These are phyloP conservation scores for Starmera caribaea DNA, from an alignment of 805 yeast genomes.

Conservation along the genomic window DNA sequence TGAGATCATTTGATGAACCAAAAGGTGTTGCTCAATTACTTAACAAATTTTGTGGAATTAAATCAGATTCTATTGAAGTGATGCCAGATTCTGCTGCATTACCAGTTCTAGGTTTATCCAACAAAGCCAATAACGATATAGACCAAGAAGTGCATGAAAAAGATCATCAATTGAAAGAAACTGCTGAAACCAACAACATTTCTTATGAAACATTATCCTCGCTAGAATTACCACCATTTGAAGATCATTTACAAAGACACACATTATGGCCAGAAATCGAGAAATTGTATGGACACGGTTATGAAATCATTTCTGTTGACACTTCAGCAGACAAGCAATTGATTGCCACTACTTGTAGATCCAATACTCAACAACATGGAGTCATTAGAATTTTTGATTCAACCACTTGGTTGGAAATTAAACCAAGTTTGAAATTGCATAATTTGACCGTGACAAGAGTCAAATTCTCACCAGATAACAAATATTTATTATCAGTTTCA, in stretches of 20 bases:
- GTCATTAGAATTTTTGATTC: constrained; percentile 70
- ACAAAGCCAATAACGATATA: constrained; percentile 61
- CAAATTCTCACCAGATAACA: constrained; percentile 61
- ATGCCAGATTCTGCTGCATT: constrained; percentile 81
- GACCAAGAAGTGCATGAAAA: constrained; percentile 15
- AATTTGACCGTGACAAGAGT: constrained; percentile 78
- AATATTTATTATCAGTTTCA: constrained; percentile 63
- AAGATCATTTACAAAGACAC: constrained; percentile 84
- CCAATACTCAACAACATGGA: constrained; percentile 79
- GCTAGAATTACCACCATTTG: constrained; percentile 62
- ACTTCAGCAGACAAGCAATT: constrained; percentile 50
- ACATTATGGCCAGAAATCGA: constrained; percentile 94
- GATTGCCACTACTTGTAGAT: constrained; percentile 86
- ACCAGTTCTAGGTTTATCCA: constrained; percentile 90
- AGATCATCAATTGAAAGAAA: constrained; percentile 23
- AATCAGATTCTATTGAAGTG: constrained; percentile 16
- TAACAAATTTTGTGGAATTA: constrained; percentile 40
- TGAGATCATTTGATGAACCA: constrained; percentile 86
- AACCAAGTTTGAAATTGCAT: constrained; percentile 55
- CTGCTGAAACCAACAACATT: constrained; percentile 26
- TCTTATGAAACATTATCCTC: constrained; percentile 37
- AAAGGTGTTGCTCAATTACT: constrained; percentile 61
- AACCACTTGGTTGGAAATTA: constrained; percentile 49
- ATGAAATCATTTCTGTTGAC: constrained; percentile 77
- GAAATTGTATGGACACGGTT: constrained; percentile 95